phyloP scores from a whole-genome alignment of 495 filamentous ascomycete genomes.

The Penicillium ochrochloron region DNA sequence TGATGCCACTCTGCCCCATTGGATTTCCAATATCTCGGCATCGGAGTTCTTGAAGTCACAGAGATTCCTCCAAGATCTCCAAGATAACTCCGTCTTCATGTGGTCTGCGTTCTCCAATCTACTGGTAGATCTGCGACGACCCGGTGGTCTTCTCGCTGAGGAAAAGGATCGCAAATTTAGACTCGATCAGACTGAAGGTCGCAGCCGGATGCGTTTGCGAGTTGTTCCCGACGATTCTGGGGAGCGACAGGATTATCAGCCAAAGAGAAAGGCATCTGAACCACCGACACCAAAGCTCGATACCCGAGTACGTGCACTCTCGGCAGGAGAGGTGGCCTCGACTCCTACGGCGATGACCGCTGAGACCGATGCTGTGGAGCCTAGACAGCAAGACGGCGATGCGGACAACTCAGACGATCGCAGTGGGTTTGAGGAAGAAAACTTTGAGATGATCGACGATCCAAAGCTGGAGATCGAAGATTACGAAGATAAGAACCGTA shows the following conservation, averaged over 20 bases:
- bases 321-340: slow-evolving; percentile 38
- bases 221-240: slow-evolving; percentile 74
- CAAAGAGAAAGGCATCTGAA: slow-evolving; percentile 71
- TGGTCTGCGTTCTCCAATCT: slow-evolving; percentile 73
- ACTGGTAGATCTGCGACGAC: slow-evolving; percentile 71
- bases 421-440: slow-evolving; percentile 65
- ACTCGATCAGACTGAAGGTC: slow-evolving; percentile 91
- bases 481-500: slow-evolving; percentile 96
- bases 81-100: slow-evolving; percentile 80
- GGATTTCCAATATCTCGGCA: slow-evolving; percentile 92
- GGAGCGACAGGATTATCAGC: slow-evolving; percentile 77
- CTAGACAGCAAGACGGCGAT: slow-evolving; percentile 40
- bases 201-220: slow-evolving; percentile 91
- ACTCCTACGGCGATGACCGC: slow-evolving; percentile 40
- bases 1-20: slow-evolving; percentile 81
- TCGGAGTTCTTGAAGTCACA: slow-evolving; percentile 93
- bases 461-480: slow-evolving; percentile 79
- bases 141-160: slow-evolving; percentile 77
- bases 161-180: slow-evolving; percentile 74
- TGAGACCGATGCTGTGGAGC: slow-evolving; percentile 34
- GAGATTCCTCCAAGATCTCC: slow-evolving; percentile 83
- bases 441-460: slow-evolving; percentile 93
- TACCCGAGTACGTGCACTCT: slow-evolving; percentile 37
- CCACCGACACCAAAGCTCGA: slow-evolving; percentile 47
- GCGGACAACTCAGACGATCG: slow-evolving; percentile 41